Percentiles rank a stretch among this genome's conserved stretches.
These are phyloP conservation scores for Aleurites moluccanus DNA, from an alignment of 441 rosid genomes.

Conservation along the genomic window DNA sequence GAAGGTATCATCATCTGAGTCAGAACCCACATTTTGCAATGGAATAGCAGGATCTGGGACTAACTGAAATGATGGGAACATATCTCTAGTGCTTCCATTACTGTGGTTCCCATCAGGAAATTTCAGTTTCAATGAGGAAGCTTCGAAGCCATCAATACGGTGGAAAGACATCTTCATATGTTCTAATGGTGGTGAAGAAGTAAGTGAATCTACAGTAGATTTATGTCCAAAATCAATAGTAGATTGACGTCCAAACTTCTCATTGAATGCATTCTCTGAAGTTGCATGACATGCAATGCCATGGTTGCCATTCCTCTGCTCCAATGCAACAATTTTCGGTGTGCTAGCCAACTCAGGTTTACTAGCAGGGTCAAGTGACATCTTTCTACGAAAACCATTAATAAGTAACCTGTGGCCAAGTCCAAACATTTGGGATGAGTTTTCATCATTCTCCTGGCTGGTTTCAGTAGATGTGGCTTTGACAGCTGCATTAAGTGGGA, in stretches of 20 bases:
- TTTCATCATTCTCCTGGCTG: slow-evolving; percentile 38
- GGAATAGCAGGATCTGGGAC: slow-evolving; percentile 62
- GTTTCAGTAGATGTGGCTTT: slow-evolving; percentile 35
- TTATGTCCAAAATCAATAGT: too few relatives aligned
- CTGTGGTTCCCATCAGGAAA: slow-evolving; percentile 51
- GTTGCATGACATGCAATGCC: slow-evolving; percentile 27
- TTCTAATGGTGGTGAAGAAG: slow-evolving; percentile 86
- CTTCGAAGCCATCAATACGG: slow-evolving; percentile 60
- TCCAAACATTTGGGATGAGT: slow-evolving; percentile 53
- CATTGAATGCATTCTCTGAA: slow-evolving; percentile 28
- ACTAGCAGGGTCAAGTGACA: slow-evolving; percentile 42
- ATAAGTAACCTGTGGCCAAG: slow-evolving; percentile 60
- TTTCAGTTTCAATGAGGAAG: slow-evolving; percentile 66
- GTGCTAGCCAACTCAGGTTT: slow-evolving; percentile 42
- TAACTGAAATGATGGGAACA: slow-evolving; percentile 83
- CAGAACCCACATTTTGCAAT: slow-evolving; percentile 39
- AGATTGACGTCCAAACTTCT: too few relatives aligned
- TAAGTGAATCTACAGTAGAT: slow-evolving; percentile 43
- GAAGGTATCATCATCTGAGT: slow-evolving; percentile 83
- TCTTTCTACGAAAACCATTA: slow-evolving; percentile 56
- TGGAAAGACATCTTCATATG: slow-evolving; percentile 89
- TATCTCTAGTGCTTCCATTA: slow-evolving; percentile 41
- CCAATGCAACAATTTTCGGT: slow-evolving; percentile 32
- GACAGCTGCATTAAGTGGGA: slow-evolving; percentile 30
- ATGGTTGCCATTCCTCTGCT: slow-evolving; percentile 38